These are phyloP conservation scores for Melaleuca quinquenervia DNA, from an alignment of 345 rosid species.

Conservation along the genomic window DNA sequence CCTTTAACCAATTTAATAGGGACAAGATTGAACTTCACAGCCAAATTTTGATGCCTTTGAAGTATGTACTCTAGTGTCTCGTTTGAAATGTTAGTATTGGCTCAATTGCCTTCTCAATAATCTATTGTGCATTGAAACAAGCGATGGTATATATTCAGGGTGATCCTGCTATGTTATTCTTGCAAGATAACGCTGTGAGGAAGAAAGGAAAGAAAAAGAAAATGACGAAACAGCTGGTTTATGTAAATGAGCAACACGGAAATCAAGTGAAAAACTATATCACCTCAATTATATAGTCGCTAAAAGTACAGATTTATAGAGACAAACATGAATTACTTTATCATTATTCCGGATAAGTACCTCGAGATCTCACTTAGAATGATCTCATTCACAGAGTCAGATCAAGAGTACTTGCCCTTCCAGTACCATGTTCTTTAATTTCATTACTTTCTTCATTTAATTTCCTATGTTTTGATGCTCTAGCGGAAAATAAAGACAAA, in stretches of 20 bases:
- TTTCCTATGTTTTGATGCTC: slow-evolving; percentile 31
- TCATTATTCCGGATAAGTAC: slow-evolving; percentile 45
- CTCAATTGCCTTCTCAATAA: not conserved
- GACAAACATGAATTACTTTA: not conserved
- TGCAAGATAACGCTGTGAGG: not conserved
- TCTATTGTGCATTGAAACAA: not conserved
- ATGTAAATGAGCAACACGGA: not conserved
- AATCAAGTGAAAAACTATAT: not conserved
- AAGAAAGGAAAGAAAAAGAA: not conserved
- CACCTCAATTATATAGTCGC: not conserved
- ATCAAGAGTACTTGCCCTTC: slow-evolving; percentile 83
- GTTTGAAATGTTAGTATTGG: not conserved
- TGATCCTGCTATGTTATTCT: not conserved
- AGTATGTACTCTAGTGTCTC: not conserved
- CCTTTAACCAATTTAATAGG: not conserved
- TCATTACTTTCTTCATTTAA: slow-evolving; percentile 13
- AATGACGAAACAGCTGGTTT: not conserved
- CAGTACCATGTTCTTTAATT: slow-evolving; percentile 6
- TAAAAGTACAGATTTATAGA: not conserved
- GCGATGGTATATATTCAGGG: not conserved
- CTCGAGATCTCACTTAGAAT: slow-evolving; percentile 95
- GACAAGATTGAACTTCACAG: not conserved
- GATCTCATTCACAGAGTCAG: slow-evolving; percentile 81
- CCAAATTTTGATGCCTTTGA: not conserved
- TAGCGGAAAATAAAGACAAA: slow-evolving; percentile 38